These are phyloP conservation scores for Aspergillus pseudoglaucus DNA, from an alignment of 2,329 filamentous ascomycete species.

Conservation along the genomic window DNA sequence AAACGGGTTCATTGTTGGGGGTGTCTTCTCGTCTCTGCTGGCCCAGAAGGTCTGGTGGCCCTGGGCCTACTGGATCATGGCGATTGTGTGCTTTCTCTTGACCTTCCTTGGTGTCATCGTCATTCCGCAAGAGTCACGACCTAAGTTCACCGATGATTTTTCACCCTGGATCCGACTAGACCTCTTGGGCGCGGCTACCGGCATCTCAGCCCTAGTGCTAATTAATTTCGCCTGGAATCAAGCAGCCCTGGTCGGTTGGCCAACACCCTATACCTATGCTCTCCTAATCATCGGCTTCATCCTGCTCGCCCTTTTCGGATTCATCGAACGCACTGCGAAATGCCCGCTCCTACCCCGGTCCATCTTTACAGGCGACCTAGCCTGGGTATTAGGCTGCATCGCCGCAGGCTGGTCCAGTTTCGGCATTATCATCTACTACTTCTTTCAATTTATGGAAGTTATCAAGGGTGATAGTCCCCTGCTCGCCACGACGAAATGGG, in stretches of 20 bases:
- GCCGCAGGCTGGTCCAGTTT: constrained; percentile 51
- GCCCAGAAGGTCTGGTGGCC: constrained; percentile 44
- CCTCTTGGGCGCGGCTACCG: constrained; percentile 34
- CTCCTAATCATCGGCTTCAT: constrained; percentile 51
- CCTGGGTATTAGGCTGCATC: constrained; percentile 51
- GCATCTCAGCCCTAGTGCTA: constrained; percentile 51
- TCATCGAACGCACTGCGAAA: constrained; percentile 40
- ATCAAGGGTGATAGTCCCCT: constrained; percentile 23
- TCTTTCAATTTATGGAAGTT: constrained; percentile 45
- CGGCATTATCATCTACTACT: constrained; percentile 48
- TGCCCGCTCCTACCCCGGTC: constrained; percentile 52
- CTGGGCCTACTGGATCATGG: constrained; percentile 44
- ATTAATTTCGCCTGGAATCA: constrained; percentile 63
- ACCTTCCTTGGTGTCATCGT: constrained; percentile 25
- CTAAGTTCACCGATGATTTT: constrained; percentile 3
- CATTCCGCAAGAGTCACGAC: constrained; percentile 7
- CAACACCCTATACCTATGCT: constrained; percentile 46
- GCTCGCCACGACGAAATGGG: constrained; percentile 20
- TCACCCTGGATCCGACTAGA: constrained; percentile 23
- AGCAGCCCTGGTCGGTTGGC: constrained; percentile 53
- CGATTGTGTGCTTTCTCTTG: constrained; percentile 36
- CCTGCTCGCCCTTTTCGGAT: constrained; percentile 49
- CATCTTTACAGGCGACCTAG: constrained; percentile 42
- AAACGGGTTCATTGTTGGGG: constrained; percentile 38
- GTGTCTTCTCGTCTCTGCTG: constrained; percentile 33